Evolutionary conservation across 768 basidiomycete genomes (phyloP).

Genomic region (Cystofilobasidium bisporidii): DNA sequence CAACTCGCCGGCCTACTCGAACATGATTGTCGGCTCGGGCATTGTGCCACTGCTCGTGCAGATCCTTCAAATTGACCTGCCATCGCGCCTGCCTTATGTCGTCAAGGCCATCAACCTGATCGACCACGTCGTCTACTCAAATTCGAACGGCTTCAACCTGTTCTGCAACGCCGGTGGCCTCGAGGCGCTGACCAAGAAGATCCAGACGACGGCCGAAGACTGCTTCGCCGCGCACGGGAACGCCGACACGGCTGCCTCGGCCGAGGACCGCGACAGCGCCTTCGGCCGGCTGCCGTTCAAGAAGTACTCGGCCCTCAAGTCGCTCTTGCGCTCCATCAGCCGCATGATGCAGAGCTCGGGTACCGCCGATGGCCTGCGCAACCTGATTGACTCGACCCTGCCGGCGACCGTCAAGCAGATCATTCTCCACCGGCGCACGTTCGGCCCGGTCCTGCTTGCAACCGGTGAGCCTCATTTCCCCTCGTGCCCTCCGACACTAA

Average conservation of each 20-base stretch:
- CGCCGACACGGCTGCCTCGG: slow-evolving; percentile 42
- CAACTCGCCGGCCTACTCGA: slow-evolving; percentile 71
- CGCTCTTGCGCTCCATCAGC: slow-evolving; percentile 81
- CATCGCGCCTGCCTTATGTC: slow-evolving; percentile 61
- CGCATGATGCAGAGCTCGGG: slow-evolving; percentile 97
- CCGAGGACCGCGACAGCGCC: slow-evolving; percentile 48
- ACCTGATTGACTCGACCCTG: slow-evolving; percentile 81
- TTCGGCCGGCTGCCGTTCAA: slow-evolving; percentile 61
- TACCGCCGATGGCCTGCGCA: slow-evolving; percentile 76
- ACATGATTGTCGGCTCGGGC: slow-evolving; percentile 91
- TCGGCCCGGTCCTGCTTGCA: slow-evolving; percentile 77
- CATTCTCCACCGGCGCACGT: slow-evolving; percentile 66
- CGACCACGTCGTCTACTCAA: slow-evolving; percentile 85
- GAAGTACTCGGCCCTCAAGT: slow-evolving; percentile 73
- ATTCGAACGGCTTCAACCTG: slow-evolving; percentile 72
- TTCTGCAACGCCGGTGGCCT: slow-evolving; percentile 80
- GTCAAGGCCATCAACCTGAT: slow-evolving; percentile 86
- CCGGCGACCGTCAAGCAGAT: slow-evolving; percentile 78
- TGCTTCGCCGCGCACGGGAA: slow-evolving; percentile 53
- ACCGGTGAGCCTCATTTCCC: too few species aligned
- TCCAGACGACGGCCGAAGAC: slow-evolving; percentile 53
- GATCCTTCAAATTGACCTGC: slow-evolving; percentile 66
- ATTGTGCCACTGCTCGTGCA: slow-evolving; percentile 81
- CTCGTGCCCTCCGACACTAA: slow-evolving; percentile 48
- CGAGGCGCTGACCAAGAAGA: slow-evolving; percentile 70